Evolutionary conservation across 2,329 filamentous ascomycete genomes (phyloP).

Genomic region (Talaromyces sp.): DNA sequence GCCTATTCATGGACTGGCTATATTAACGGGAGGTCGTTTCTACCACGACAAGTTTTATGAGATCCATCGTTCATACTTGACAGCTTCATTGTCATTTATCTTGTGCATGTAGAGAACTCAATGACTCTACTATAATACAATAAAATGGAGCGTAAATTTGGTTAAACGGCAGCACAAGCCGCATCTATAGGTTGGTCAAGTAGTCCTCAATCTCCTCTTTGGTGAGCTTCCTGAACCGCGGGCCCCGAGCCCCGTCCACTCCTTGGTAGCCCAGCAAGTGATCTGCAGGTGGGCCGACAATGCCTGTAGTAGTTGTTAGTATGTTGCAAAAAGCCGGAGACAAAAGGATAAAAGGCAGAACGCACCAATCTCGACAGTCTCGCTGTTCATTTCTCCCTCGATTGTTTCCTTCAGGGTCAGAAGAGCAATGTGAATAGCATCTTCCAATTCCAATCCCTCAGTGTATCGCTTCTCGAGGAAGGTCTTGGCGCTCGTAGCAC

Average conservation of each 20-base stretch:
- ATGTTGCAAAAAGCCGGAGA: background rate
- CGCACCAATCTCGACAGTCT: conserved; percentile 95
- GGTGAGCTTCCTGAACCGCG: conserved; percentile 62
- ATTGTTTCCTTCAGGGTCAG: conserved; percentile 98
- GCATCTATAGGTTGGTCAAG: conserved; percentile 84
- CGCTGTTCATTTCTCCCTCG: conserved; percentile 98
- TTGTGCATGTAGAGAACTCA: conserved; percentile 18
- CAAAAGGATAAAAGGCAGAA: conserved; percentile 9
- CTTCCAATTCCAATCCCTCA: conserved; percentile 92
- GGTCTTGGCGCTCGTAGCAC: conserved; percentile 95
- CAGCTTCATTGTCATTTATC: conserved; percentile 6
- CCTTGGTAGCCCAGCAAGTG: conserved; percentile 78
- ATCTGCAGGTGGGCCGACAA: conserved; percentile 90
- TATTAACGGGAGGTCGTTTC: no score
- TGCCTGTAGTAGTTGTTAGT: conserved; percentile 56
- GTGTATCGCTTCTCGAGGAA: conserved; percentile 99
- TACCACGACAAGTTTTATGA: background rate
- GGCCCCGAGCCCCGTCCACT: conserved; percentile 38
- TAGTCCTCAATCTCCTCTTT: conserved; percentile 99
- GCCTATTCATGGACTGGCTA: background rate
- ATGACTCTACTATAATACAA: conserved; percentile 25
- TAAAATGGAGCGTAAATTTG: conserved; percentile 15
- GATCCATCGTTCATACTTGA: background rate
- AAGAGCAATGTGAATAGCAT: conserved; percentile 96
- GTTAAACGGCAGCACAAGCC: conserved; percentile 13